Evolutionary conservation across 352 stramenopile genomes (phyloP), one percentile per base, ranked within the genome.

Genomic region (Phytophthora pluvialis): DNA sequence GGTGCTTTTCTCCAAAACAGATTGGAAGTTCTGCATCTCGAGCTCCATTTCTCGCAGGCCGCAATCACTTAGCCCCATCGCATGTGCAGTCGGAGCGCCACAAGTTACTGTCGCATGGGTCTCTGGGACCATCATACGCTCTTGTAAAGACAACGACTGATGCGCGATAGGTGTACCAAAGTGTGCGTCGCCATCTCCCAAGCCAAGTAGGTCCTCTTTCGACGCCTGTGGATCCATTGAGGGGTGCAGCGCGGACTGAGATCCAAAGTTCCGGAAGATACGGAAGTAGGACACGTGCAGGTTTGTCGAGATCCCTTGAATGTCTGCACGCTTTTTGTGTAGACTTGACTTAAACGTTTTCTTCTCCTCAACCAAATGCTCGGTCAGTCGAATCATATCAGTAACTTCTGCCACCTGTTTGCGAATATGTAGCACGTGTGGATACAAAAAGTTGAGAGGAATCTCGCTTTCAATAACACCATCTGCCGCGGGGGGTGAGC

Each of bases 261-360:
- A 82, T 43, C 59, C 75, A 70, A 86, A 81, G 29, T 90, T 72
- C 13, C 83, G 72, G 40, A 86, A 80, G 32, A 95, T 90, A n/a
- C 84, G 80, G 45, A 94, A 93, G 45, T 90, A 93, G 13, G 88
- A 91, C 6, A 96, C 80, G 50, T 94, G 86, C 10, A 96, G 55
- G 35, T 96, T 96, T 8, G 88, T 96, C 7, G 86, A 79, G 32
- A 96, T 91, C 10, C 71, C 87, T 48, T 93, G 84, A 29, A 93
- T 89, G 44, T 93, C 86, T 1, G 82, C 79, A 28, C 84, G 82
- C 43, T 94, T 90, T 64, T 94, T 96, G 67, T 91, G 73, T 40
- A 86, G 60, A 54, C 83, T 93, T 10, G 86, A 92, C 48, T 96
- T 96, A 67, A 96, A 96, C 13, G 87, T 94, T 35, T 86, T 86